These are phyloP conservation scores for Cryptosporidium canis DNA, from an alignment of 169 alveolate species.

Conservation along the genomic window DNA sequence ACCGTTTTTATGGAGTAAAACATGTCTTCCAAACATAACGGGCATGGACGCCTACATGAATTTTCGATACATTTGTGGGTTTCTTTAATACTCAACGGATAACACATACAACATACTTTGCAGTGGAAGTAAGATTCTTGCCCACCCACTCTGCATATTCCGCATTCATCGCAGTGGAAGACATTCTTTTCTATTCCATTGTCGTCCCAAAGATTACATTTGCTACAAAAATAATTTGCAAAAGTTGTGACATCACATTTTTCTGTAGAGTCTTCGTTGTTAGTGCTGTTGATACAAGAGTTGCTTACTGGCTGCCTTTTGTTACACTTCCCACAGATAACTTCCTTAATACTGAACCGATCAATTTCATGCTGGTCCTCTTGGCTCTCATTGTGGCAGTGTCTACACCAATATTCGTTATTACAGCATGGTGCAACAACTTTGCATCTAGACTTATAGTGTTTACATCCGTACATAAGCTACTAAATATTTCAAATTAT, in stretches of 20 bases:
- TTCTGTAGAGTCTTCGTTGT: neutral
- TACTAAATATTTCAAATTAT: no score
- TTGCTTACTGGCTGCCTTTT: conserved; percentile 73
- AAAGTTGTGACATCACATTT: conserved; percentile 65
- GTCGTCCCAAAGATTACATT: conserved; percentile 80
- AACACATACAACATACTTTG: conserved; percentile 77
- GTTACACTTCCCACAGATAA: conserved; percentile 72
- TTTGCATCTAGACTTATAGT: conserved; percentile 55
- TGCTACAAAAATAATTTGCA: conserved; percentile 73
- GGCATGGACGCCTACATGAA: conserved; percentile 77
- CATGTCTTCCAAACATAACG: conserved; percentile 76
- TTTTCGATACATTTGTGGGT: conserved; percentile 77
- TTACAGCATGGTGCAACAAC: conserved; percentile 66
- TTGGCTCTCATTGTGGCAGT: conserved; percentile 77
- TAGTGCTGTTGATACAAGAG: conserved; percentile 10
- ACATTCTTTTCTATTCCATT: conserved; percentile 76
- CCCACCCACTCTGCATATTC: conserved; percentile 85
- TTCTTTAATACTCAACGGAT: conserved; percentile 70
- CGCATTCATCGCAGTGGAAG: conserved; percentile 85
- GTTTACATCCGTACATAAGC: conserved; percentile 69
- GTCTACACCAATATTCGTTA: conserved; percentile 77
- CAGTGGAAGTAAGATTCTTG: conserved; percentile 83
- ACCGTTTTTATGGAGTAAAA: conserved; percentile 74
- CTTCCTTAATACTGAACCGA: conserved; percentile 71
- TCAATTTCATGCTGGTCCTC: conserved; percentile 74